A percentile compares a stretch with the other conserved stretches of the same genome.
Conservation (phyloP, 768 basidiomycete genomes). For the Serendipita sp. region DNA sequence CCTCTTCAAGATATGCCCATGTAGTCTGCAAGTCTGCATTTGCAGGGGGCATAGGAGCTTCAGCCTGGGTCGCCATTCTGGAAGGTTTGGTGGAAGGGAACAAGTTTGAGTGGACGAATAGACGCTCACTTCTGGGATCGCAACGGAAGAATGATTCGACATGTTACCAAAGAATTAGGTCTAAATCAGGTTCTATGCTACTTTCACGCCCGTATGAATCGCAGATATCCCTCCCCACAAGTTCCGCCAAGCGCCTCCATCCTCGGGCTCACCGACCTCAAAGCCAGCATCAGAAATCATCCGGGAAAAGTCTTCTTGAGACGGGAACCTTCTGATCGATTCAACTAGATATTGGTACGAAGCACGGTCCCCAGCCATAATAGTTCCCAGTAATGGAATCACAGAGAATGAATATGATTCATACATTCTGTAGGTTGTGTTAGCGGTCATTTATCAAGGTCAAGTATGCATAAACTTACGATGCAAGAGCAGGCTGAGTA, state of each 20-base stretch:
- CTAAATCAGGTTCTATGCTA: slow-evolving; percentile 14
- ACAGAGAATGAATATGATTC: slow-evolving; percentile 92
- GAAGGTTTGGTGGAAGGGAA: slow-evolving; percentile 13
- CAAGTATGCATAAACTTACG: slow-evolving; percentile 40
- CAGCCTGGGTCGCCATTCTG: slow-evolving; percentile 1
- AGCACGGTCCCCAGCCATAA: slow-evolving; percentile 83
- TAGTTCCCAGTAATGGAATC: slow-evolving; percentile 89
- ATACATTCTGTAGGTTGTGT: slow-evolving; percentile 45
- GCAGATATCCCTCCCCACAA: slow-evolving; percentile 79
- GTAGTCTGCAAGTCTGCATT: slow-evolving; percentile 65
- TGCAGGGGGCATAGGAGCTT: slow-evolving; percentile 41
- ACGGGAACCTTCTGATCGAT: slow-evolving; percentile 86
- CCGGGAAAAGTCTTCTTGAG: slow-evolving; percentile 69
- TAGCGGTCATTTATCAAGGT: neutral
- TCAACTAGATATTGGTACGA: slow-evolving; percentile 98
- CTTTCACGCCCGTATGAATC: slow-evolving; percentile 71
- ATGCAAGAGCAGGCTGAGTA: slow-evolving; percentile 65
- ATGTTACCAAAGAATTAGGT: neutral
- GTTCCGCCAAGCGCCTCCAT: slow-evolving; percentile 74
- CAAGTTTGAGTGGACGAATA: slow-evolving; percentile 12
- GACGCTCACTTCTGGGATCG: neutral
- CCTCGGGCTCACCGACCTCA: slow-evolving; percentile 37
- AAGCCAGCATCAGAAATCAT: slow-evolving; percentile 86
- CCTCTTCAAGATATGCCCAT: slow-evolving; percentile 77
- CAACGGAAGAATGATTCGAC: neutral